phyloP scores from a whole-genome alignment of 352 stramenopile genomes.

The Globisporangium sylvaticum region DNA sequence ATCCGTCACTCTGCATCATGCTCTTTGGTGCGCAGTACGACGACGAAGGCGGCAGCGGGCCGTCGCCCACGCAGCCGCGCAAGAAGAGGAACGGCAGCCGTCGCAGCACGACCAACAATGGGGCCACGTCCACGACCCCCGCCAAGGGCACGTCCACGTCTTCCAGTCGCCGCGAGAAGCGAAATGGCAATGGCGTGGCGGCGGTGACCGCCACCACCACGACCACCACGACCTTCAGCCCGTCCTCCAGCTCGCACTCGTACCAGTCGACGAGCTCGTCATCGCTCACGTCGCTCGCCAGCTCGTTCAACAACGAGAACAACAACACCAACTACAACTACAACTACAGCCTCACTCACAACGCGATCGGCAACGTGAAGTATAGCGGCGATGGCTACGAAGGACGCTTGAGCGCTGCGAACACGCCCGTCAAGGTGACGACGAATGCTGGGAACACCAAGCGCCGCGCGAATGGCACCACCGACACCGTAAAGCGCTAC shows the following conservation, averaged over 20 bases:
- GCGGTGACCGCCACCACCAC: not conserved
- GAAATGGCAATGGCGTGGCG: not conserved
- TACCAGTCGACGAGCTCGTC: slow-evolving; percentile 24
- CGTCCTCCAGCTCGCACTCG: slow-evolving; percentile 14
- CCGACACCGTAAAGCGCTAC: slow-evolving; percentile 15
- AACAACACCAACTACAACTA: slow-evolving; percentile 7
- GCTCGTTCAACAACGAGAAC: slow-evolving; percentile 18
- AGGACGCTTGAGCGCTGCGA: slow-evolving; percentile 8
- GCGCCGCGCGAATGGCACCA: slow-evolving; percentile 10
- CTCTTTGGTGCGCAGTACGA: slow-evolving; percentile 54
- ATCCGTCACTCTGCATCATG: slow-evolving; percentile 21
- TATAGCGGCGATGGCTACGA: slow-evolving; percentile 4
- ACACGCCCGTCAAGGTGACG: slow-evolving; percentile 15
- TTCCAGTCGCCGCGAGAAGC: slow-evolving; percentile 2
- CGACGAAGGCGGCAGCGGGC: slow-evolving; percentile 31
- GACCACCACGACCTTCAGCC: slow-evolving; percentile 7
- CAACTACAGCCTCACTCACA: slow-evolving; percentile 16
- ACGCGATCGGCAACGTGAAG: slow-evolving; percentile 7
- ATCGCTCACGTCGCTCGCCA: slow-evolving; percentile 15
- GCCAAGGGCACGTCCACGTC: slow-evolving; percentile 1
- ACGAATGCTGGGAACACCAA: not conserved
- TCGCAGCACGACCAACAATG: not conserved
- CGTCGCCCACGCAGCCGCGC: slow-evolving; percentile 23
- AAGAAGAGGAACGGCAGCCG: slow-evolving; percentile 28
- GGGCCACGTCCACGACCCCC: not conserved